phyloP scores from a whole-genome alignment of 2,329 filamentous ascomycete genomes.

The Ophiostoma tasmaniense region DNA sequence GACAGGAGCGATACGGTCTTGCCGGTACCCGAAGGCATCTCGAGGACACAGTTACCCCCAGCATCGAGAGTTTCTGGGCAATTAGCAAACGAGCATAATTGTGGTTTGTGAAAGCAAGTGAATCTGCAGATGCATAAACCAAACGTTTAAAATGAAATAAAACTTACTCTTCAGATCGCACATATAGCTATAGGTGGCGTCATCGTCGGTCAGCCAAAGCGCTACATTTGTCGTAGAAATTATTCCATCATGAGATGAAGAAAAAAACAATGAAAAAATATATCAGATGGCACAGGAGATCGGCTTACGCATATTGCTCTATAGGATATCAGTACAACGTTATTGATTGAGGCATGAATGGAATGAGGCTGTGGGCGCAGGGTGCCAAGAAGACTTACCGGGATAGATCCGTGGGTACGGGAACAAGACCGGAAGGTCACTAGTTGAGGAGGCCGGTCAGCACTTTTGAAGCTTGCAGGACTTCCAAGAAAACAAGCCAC shows the following conservation, averaged over 20 bases:
- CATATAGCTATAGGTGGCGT: constrained; percentile 38
- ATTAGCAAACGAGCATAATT: constrained; percentile 12
- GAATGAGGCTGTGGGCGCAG: neutral
- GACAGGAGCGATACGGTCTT: constrained; percentile 95
- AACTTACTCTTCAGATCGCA: constrained; percentile 46
- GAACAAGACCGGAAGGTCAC: constrained; percentile 49
- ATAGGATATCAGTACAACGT: neutral
- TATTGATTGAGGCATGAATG: neutral
- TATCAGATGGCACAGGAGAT: neutral
- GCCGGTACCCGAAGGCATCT: constrained; percentile 98
- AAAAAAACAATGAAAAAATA: neutral
- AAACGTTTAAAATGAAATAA: neutral
- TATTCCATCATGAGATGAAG: neutral
- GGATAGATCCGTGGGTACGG: constrained; percentile 50
- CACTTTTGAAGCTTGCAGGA: neutral
- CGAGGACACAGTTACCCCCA: constrained; percentile 88
- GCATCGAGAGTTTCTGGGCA: constrained; percentile 69
- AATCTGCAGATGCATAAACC: too few relatives aligned
- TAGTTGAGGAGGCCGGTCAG: constrained; percentile 22
- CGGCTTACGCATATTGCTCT: constrained; percentile 45
- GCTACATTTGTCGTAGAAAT: neutral
- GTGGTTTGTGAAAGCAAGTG: neutral
- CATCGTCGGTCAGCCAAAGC: constrained; percentile 4
- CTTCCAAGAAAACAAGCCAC: neutral
- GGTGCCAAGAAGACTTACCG: constrained; percentile 14